A percentile compares a stretch with the other conserved stretches of the same genome.
phyloP scores from a whole-genome alignment of 352 stramenopile species.

The Peronospora tabacina region DNA sequence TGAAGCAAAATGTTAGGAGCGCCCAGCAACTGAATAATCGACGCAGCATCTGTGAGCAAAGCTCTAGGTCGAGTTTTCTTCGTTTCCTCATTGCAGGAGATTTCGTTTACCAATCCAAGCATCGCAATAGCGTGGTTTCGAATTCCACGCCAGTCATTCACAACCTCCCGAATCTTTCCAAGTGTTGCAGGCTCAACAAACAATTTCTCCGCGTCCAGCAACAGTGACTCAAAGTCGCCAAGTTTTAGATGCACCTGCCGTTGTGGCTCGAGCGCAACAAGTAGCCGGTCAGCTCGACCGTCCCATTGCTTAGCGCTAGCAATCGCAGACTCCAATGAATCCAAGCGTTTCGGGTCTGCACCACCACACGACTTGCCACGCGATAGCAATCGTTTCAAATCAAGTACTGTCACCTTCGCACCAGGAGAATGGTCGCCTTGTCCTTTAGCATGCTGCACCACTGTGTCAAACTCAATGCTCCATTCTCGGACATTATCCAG shows the following conservation, averaged over 20 bases:
- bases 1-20: conserved; percentile 16
- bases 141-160: conserved; percentile 26
- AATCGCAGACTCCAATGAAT: conserved; percentile 28
- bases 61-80: conserved; percentile 1
- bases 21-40: conserved; percentile 15
- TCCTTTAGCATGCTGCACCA: conserved; percentile 11
- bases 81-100: conserved; percentile 22
- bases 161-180: conserved; percentile 20
- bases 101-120: conserved; percentile 16
- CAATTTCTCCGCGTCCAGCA: conserved; percentile 24
- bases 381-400: conserved; percentile 30
- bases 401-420: conserved; percentile 11
- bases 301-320: conserved; percentile 22
- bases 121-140: conserved; percentile 14
- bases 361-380: conserved; percentile 32
- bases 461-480: conserved; percentile 27
- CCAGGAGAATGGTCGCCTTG: background rate
- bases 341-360: conserved; percentile 20
- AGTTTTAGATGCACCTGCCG: background rate
- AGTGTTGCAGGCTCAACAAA: conserved; percentile 19
- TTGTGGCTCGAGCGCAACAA: conserved; percentile 10
- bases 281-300: conserved; percentile 16
- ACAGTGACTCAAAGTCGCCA: conserved; percentile 20
- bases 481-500: conserved; percentile 37
- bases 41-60: conserved; percentile 5